Base-by-base conservation (phyloP, 805 yeast genomes). In the Candida peoriensis region DNA sequence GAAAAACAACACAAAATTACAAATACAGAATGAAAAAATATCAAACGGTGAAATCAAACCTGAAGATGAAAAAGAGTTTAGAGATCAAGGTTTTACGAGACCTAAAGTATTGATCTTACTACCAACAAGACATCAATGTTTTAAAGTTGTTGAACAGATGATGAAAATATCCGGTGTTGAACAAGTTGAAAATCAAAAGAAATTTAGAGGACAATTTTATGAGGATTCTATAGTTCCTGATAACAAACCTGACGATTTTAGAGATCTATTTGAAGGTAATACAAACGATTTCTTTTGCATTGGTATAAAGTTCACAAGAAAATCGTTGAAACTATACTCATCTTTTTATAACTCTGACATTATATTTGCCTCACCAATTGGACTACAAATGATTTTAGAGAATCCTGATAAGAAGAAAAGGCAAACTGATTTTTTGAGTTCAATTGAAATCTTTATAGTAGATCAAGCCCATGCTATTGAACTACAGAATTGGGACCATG, bases 81-180 rank as follows among this genome's bases (percentile, higher is more conserved):
- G 95, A 37, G 98, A 93, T 56, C 97, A 93, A 58, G 97, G 98
- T 20, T 93, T 87, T 56, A 89, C 96, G 0, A 71, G 97, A 42
- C 95, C 98, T 1, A 89, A 88, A 51, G 88, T 82, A 2, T 61
- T 93, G 37, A 75, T 90, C 5, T 59, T 93, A 18, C 63, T 86
- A 26, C 97, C 98, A 10, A 86, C 96, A 0, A 72, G 96, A 51
- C 73, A 87, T 46, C 63, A 81, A 8, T 87, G 93, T 19, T 79
- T 75, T 53, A 76, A 78, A 39, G 67, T 87, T 13, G 77, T 89
- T 15, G 70, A 72, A 28, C 68, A 73, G 23, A 47, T 93, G 24
- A 75, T 81, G 24, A 60, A 67, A 24, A 60, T 81, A 19, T 73
- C 88, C 3, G 85, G 83, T 0, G 62, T 81, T 22, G 80, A 74